Conservation (phyloP, 202 grass and related monocot genomes). For the Dendrocalamus latiflorus region DNA sequence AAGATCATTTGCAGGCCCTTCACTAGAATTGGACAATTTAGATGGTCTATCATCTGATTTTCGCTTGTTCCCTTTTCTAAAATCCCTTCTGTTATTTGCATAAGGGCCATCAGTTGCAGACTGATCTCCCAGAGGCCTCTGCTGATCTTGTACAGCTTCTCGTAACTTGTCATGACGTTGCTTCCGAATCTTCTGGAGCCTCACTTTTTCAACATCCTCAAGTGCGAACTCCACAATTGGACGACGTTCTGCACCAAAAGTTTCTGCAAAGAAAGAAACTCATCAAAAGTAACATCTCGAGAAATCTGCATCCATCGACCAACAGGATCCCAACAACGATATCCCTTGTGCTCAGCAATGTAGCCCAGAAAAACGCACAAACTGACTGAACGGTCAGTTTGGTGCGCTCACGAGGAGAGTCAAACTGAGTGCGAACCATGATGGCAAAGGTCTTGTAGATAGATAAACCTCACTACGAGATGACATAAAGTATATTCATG, state of each 20-base stretch:
- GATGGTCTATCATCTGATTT: constrained; percentile 30
- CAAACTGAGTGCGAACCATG: too few species aligned
- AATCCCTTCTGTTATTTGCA: constrained; percentile 20
- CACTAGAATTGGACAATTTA: constrained; percentile 17
- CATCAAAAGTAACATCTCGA: too few species aligned
- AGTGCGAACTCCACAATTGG: constrained; percentile 91
- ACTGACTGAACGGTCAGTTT: too few species aligned
- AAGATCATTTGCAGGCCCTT: constrained; percentile 11
- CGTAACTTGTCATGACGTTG: constrained; percentile 18
- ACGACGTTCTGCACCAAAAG: constrained; percentile 69
- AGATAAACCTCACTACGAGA: too few species aligned
- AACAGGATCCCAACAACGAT: too few species aligned
- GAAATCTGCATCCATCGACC: too few species aligned
- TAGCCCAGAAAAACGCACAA: too few species aligned
- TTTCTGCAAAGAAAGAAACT: constrained; percentile 52
- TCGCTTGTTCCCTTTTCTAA: constrained; percentile 39
- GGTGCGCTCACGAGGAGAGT: too few species aligned
- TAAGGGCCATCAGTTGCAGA: background rate
- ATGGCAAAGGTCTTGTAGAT: too few species aligned
- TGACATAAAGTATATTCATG: too few species aligned
- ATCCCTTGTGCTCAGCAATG: too few species aligned
- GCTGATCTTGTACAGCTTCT: constrained; percentile 26
- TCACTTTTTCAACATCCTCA: constrained; percentile 80
- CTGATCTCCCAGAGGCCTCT: constrained; percentile 19
- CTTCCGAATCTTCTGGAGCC: constrained; percentile 49